Percentiles rank a stretch among this genome's conserved stretches.
Conservation (phyloP, 257 asterid genomes). For the Plectranthus barbatus region DNA sequence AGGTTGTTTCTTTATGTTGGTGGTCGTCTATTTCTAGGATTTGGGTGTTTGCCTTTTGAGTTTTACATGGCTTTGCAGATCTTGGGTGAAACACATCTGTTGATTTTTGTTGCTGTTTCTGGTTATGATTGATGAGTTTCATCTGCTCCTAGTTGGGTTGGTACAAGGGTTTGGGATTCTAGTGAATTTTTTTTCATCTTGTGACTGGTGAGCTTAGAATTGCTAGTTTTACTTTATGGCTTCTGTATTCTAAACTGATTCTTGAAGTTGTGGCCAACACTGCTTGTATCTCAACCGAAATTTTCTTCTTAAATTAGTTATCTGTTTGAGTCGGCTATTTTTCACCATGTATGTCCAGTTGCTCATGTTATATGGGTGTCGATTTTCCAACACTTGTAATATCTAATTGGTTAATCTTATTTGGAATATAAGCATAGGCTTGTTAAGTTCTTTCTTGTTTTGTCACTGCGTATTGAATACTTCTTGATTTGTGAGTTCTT, state of each 20-base stretch:
- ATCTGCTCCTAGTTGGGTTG: conserved; percentile 7
- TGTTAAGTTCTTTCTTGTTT: not conserved
- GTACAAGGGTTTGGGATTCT: not conserved
- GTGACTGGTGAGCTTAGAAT: conserved; percentile 10
- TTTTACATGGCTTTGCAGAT: conserved; percentile 21
- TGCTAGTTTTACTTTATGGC: not conserved
- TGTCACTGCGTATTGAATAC: not conserved
- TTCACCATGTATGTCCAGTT: not conserved
- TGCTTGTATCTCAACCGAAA: no score
- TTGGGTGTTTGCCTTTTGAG: conserved; percentile 19
- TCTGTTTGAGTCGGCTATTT: not conserved
- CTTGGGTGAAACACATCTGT: conserved; percentile 9
- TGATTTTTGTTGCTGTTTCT: conserved; percentile 10
- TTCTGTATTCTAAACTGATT: conserved; percentile 1
- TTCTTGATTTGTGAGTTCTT: not conserved
- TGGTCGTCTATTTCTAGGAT: conserved; percentile 27
- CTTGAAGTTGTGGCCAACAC: conserved; percentile 4
- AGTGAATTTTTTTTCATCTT: not conserved
- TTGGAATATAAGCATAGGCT: not conserved
- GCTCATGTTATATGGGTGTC: not conserved
- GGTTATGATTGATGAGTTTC: conserved; percentile 21
- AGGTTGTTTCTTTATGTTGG: conserved; percentile 14
- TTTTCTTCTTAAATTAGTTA: not conserved
- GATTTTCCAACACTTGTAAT: not conserved
- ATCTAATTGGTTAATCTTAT: not conserved